Evolutionary conservation across 2,329 filamentous ascomycete species (phyloP).

Genomic region (Fusarium armeniacum): DNA sequence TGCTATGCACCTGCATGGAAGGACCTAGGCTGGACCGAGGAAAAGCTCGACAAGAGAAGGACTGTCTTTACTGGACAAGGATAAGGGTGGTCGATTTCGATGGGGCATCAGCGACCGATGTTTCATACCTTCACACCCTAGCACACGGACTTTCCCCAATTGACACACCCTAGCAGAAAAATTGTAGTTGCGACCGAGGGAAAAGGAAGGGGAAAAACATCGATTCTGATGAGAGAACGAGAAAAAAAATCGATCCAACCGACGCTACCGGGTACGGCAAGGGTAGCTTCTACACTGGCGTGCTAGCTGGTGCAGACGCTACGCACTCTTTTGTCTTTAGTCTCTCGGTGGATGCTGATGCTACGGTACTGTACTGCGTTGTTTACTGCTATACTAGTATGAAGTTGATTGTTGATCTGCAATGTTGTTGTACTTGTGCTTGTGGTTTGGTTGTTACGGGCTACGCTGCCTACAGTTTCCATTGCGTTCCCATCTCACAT

Average conservation of each 20-base stretch:
- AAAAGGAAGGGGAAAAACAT: slow-evolving; percentile 5
- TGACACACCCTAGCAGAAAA: slow-evolving; percentile 29
- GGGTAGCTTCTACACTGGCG: slow-evolving; percentile 43
- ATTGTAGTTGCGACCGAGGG: slow-evolving; percentile 9
- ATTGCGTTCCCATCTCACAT: background rate
- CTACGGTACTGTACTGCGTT: slow-evolving; percentile 33
- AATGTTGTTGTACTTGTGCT: slow-evolving; percentile 23
- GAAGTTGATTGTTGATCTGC: slow-evolving; percentile 42
- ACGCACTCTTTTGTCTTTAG: slow-evolving; percentile 32
- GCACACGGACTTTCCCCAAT: slow-evolving; percentile 25
- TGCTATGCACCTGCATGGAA: slow-evolving; percentile 47
- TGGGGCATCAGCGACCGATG: slow-evolving; percentile 47
- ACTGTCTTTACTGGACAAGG: slow-evolving; percentile 35
- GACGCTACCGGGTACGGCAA: slow-evolving; percentile 49
- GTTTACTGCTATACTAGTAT: slow-evolving; percentile 34
- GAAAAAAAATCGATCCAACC: slow-evolving; percentile 43
- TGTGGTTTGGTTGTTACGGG: slow-evolving; percentile 35
- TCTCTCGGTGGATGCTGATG: slow-evolving; percentile 30
- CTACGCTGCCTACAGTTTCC: slow-evolving; percentile 18
- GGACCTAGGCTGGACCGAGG: slow-evolving; percentile 45
- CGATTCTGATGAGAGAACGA: slow-evolving; percentile 12
- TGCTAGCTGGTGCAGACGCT: slow-evolving; percentile 44
- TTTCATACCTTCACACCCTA: slow-evolving; percentile 38
- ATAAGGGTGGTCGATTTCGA: slow-evolving; percentile 41
- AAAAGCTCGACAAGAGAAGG: slow-evolving; percentile 40